phyloP scores from a whole-genome alignment of 352 stramenopile species.

The Globisporangium abappressorium region DNA sequence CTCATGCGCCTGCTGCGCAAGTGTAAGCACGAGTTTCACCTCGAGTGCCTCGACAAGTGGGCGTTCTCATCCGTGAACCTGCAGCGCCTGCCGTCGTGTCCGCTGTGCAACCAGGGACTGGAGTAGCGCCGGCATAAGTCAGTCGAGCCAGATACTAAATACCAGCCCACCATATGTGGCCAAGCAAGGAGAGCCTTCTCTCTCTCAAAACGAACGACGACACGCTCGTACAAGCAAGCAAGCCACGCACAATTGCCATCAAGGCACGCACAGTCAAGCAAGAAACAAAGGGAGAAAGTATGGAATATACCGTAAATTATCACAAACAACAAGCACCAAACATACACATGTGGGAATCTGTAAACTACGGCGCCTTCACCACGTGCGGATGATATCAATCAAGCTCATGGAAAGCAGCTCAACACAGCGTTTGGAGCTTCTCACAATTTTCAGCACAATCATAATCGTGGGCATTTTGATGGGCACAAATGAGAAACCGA shows the following conservation, averaged over 20 bases:
- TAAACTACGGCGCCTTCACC: neutral
- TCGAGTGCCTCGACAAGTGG: conserved; percentile 89
- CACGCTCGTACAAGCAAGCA: conserved; percentile 2
- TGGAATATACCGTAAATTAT: neutral
- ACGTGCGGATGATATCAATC: neutral
- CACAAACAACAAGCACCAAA: neutral
- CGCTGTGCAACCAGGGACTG: conserved; percentile 79
- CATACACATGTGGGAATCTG: neutral
- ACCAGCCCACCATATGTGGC: neutral
- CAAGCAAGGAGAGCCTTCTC: neutral
- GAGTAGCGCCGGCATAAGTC: conserved; percentile 33
- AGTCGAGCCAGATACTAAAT: neutral
- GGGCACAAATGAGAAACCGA: neutral
- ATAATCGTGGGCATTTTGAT: neutral
- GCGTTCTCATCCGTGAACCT: conserved; percentile 75
- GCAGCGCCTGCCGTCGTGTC: conserved; percentile 65
- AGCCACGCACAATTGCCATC: neutral
- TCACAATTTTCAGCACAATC: neutral
- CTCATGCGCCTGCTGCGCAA: conserved; percentile 71
- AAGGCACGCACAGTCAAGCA: neutral
- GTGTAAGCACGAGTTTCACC: conserved; percentile 87
- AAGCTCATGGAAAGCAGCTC: neutral
- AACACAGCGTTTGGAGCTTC: neutral
- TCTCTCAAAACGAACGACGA: neutral
- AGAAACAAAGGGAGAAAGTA: neutral